Percentiles rank a stretch among this genome's conserved stretches.
phyloP scores from a whole-genome alignment of 116 monocot species.

The Papilionanthe hybrid region DNA sequence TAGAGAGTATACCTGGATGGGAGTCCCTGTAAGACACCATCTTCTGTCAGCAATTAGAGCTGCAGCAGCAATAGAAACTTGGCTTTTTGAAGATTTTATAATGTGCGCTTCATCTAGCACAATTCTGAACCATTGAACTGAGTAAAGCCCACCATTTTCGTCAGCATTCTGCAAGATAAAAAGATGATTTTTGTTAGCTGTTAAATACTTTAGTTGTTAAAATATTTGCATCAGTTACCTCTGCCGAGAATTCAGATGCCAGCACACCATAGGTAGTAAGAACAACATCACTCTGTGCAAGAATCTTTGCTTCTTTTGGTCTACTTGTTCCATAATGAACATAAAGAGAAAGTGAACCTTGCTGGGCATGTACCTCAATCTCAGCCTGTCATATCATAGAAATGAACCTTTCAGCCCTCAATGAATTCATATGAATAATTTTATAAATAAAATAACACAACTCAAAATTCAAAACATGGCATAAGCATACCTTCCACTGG shows the following conservation, averaged over 20 bases:
- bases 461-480: not conserved
- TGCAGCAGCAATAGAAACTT: conserved; percentile 72
- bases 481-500: conserved; percentile 84
- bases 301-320: conserved; percentile 68
- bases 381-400: conserved; percentile 53
- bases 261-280: conserved; percentile 90
- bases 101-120: conserved; percentile 96
- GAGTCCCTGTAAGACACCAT: conserved; percentile 98
- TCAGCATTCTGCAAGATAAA: conserved; percentile 52
- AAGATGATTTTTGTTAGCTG: not conserved
- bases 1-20: conserved; percentile 71
- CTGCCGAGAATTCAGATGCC: conserved; percentile 76
- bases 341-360: conserved; percentile 60
- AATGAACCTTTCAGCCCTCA: not conserved
- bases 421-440: not conserved
- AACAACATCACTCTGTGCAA: conserved; percentile 76
- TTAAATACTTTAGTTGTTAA: not conserved
- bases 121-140: conserved; percentile 85
- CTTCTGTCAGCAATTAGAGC: conserved; percentile 60
- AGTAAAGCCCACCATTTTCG: conserved; percentile 84
- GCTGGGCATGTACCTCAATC: conserved; percentile 65
- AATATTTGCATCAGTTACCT: conserved; percentile 26
- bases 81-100: conserved; percentile 90
- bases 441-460: not conserved
- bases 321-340: conserved; percentile 96